Evolutionary conservation across 495 filamentous ascomycete genomes (phyloP).

Genomic region (Aspergillus taichungensis): DNA sequence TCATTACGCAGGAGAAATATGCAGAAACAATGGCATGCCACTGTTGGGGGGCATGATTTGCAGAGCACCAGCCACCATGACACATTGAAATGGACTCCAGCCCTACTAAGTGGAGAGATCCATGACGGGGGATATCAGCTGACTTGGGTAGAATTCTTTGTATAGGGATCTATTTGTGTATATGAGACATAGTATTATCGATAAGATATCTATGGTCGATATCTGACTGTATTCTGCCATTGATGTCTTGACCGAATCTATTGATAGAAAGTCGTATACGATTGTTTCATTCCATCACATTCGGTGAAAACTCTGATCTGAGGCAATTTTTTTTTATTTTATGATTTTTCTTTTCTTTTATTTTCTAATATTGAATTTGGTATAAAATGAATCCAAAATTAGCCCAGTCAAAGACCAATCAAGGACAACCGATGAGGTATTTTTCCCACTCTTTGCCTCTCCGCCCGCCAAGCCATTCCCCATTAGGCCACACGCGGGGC

Average conservation of each 20-base stretch:
- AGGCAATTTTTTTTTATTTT: conserved; percentile 11
- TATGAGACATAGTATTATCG: not conserved
- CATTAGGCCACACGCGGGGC: no score
- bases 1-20: conserved; percentile 14
- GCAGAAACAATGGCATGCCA: conserved; percentile 2
- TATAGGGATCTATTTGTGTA: conserved; percentile 1
- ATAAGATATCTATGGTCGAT: no score
- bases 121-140: conserved; percentile 11
- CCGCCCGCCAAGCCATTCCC: not conserved
- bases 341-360: no score
- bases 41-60: conserved; percentile 15
- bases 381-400: conserved; percentile 5
- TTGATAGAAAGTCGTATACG: no score
- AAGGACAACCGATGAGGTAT: conserved; percentile 7
- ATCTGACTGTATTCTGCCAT: not conserved
- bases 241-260: not conserved
- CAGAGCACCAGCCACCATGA: conserved; percentile 19
- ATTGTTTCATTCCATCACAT: no score
- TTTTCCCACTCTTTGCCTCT: conserved; percentile 8
- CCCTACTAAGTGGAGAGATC: conserved; percentile 15
- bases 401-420: conserved; percentile 8
- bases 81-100: conserved; percentile 16
- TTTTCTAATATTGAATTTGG: no score
- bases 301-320: not conserved
- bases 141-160: conserved; percentile 3